A percentile compares a stretch with the other conserved stretches of the same genome.
These are phyloP conservation scores for Myrmaecium sp. DNA, from an alignment of 2,329 filamentous ascomycete species.

Conservation along the genomic window DNA sequence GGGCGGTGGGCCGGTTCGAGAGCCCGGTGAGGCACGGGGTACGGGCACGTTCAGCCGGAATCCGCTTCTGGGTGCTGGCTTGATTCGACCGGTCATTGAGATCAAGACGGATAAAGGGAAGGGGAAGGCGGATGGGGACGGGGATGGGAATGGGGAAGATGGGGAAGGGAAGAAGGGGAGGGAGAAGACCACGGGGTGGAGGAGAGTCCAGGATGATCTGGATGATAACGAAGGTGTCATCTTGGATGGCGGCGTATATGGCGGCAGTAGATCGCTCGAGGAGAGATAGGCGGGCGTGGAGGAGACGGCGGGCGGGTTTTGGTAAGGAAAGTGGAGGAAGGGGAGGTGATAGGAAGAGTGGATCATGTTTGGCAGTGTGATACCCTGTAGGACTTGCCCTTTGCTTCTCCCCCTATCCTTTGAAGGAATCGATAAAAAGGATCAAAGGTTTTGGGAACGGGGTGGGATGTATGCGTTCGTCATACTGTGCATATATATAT, in stretches of 20 bases:
- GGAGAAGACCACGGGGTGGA: slow-evolving; percentile 26
- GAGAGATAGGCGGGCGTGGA: slow-evolving; percentile 3
- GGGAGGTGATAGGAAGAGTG: too few relatives aligned
- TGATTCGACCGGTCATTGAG: slow-evolving; percentile 46
- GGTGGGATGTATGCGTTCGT: too few relatives aligned
- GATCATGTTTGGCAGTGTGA: too few relatives aligned
- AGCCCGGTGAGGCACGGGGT: slow-evolving; percentile 12
- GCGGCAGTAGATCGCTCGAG: slow-evolving; percentile 14
- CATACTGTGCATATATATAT: too few relatives aligned
- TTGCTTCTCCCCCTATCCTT: too few relatives aligned
- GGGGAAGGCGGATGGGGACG: too few relatives aligned
- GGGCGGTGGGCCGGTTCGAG: slow-evolving; percentile 10
- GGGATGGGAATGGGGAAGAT: too few relatives aligned
- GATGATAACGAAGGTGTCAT: slow-evolving; percentile 38
- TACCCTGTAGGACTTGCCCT: too few relatives aligned
- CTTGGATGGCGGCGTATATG: slow-evolving; percentile 33
- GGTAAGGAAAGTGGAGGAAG: too few relatives aligned
- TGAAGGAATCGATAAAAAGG: too few relatives aligned
- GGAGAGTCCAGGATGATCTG: slow-evolving; percentile 34
- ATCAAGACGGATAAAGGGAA: slow-evolving; percentile 33
- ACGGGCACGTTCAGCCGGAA: slow-evolving; percentile 52
- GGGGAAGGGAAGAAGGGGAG: slow-evolving; percentile 11
- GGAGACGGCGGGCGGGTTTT: slow-evolving; percentile 2
- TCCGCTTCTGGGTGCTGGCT: slow-evolving; percentile 43
- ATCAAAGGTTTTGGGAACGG: too few relatives aligned